Conservation (phyloP, 495 filamentous ascomycete genomes). For the Talaromyces borbonicus region DNA sequence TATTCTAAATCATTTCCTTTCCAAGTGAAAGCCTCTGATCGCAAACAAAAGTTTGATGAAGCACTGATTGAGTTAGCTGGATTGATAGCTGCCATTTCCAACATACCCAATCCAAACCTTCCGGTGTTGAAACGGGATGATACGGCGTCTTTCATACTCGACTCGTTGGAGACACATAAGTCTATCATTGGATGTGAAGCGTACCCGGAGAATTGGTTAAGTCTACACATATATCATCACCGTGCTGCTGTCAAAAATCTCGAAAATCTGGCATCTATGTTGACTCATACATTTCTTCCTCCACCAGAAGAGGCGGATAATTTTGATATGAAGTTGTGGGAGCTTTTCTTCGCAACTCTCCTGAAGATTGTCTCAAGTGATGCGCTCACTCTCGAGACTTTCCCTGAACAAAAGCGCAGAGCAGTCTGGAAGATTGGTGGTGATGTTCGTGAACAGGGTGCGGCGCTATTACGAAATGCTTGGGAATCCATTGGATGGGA, state of each 20-base stretch:
- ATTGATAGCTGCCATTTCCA: constrained; percentile 70
- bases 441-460: constrained; percentile 87
- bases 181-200: constrained; percentile 84
- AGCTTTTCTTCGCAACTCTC: constrained; percentile 79
- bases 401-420: constrained; percentile 90
- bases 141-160: constrained; percentile 61
- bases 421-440: constrained; percentile 99
- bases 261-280: constrained; percentile 68
- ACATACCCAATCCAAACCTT: constrained; percentile 42
- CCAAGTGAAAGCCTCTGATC: constrained; percentile 57
- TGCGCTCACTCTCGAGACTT: constrained; percentile 85
- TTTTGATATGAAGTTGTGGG: constrained; percentile 92
- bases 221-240: constrained; percentile 90
- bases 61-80: constrained; percentile 82
- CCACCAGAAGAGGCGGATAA: constrained; percentile 83
- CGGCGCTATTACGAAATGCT: constrained; percentile 67
- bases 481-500: constrained; percentile 99
- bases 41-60: constrained; percentile 67
- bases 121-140: constrained; percentile 63
- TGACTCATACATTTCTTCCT: constrained; percentile 71
- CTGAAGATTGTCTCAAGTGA: constrained; percentile 83
- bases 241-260: constrained; percentile 80
- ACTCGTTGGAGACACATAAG: constrained; percentile 66
- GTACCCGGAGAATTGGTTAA: constrained; percentile 85
- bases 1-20: constrained; percentile 91